Percentiles rank a stretch among this genome's conserved stretches.
phyloP scores from a whole-genome alignment of 2,329 filamentous ascomycete species.

The Pyricularia pennisetigena region DNA sequence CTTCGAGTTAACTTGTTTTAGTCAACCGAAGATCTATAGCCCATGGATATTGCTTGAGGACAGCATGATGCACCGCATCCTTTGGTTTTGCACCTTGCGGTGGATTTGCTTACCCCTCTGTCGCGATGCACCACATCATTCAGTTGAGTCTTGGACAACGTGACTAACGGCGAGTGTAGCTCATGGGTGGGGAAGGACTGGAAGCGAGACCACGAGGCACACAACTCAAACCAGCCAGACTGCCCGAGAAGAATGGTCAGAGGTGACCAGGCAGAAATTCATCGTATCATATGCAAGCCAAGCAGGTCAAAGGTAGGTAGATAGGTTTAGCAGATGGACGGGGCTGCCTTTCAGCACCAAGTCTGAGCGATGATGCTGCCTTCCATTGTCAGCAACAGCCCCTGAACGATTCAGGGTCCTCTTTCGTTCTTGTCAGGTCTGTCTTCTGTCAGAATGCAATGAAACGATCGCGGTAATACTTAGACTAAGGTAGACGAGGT shows the following conservation, averaged over 20 bases:
- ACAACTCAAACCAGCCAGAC: neutral
- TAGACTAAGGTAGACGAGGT: neutral
- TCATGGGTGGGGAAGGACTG: neutral
- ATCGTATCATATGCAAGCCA: neutral
- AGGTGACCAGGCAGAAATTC: neutral
- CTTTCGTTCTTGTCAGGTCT: neutral
- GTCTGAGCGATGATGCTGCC: neutral
- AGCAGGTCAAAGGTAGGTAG: neutral
- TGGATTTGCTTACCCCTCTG: neutral
- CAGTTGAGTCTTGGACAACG: neutral
- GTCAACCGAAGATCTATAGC: neutral
- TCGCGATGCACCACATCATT: neutral
- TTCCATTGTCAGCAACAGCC: neutral
- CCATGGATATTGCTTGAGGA: neutral
- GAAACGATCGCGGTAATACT: neutral
- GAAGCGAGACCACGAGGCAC: neutral
- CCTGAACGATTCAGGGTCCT: neutral
- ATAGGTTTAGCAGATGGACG: neutral
- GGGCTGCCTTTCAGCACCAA: neutral
- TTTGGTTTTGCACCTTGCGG: neutral
- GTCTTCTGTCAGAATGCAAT: neutral
- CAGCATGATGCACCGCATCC: neutral
- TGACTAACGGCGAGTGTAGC: neutral
- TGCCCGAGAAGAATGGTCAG: neutral
- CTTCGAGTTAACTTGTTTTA: neutral